Evolutionary conservation across 176 grass and related monocot genomes (phyloP).

Genomic region (Aegilops bicornis): DNA sequence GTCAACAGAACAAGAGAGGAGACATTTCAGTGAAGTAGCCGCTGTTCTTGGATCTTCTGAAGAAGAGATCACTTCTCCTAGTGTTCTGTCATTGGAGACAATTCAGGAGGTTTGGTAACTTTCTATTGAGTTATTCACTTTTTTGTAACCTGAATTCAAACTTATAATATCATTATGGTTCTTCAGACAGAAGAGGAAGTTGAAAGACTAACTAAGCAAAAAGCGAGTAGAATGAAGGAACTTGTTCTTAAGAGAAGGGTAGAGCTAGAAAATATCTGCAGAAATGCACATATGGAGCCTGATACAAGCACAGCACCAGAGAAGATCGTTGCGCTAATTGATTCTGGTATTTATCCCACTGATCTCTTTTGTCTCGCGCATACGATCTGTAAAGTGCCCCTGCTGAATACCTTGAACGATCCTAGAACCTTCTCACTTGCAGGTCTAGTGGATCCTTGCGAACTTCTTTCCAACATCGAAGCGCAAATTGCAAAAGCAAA

Average conservation of each 20-base stretch:
- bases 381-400: conserved; percentile 15
- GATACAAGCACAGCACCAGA: conserved; percentile 87
- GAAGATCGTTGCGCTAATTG: conserved; percentile 74
- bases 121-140: background rate
- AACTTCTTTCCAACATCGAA: conserved; percentile 89
- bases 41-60: conserved; percentile 58
- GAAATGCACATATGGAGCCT: conserved; percentile 69
- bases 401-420: conserved; percentile 31
- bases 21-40: conserved; percentile 52
- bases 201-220: conserved; percentile 69
- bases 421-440: conserved; percentile 17
- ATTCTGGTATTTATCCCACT: conserved; percentile 66
- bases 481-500: conserved; percentile 72
- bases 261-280: conserved; percentile 93
- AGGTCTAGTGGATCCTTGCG: conserved; percentile 97
- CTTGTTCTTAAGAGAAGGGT: conserved; percentile 90
- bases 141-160: conserved; percentile 7
- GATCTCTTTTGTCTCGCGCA: background rate
- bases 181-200: conserved; percentile 78
- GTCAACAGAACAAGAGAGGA: conserved; percentile 80
- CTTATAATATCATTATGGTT: conserved; percentile 24
- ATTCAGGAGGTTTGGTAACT: conserved; percentile 63
- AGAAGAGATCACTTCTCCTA: conserved; percentile 58
- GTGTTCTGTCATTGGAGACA: conserved; percentile 68
- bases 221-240: conserved; percentile 95